These are phyloP conservation scores for Fusarium sp. DNA, from an alignment of 2,329 filamentous ascomycete genomes.

Conservation along the genomic window DNA sequence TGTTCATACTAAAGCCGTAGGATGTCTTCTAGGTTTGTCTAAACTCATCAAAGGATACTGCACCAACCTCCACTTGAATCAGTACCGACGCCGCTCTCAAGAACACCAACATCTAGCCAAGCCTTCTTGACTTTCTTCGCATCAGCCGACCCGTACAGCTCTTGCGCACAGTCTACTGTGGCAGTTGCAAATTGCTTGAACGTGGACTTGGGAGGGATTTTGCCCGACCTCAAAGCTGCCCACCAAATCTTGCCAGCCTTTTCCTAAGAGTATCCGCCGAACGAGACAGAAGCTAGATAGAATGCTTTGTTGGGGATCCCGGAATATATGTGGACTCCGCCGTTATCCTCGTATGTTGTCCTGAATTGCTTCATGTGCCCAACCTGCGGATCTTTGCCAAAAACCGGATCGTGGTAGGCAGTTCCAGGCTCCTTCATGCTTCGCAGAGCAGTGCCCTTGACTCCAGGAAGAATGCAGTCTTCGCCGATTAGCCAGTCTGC, in stretches of 20 bases:
- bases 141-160: conserved; percentile 52
- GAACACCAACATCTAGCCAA: conserved; percentile 59
- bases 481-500: conserved; percentile 66
- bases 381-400: conserved; percentile 62
- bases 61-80: conserved; percentile 14
- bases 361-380: conserved; percentile 56
- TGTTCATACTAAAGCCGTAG: background rate
- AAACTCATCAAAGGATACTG: conserved; percentile 18
- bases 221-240: conserved; percentile 56
- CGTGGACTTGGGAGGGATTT: conserved; percentile 50
- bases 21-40: background rate
- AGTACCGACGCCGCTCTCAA: conserved; percentile 31
- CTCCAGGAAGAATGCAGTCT: conserved; percentile 57
- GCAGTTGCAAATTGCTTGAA: conserved; percentile 60
- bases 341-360: conserved; percentile 54
- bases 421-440: conserved; percentile 63
- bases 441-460: conserved; percentile 61
- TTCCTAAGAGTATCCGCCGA: conserved; percentile 63
- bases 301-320: conserved; percentile 67
- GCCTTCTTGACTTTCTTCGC: conserved; percentile 55
- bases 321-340: conserved; percentile 63
- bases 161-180: conserved; percentile 55
- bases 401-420: conserved; percentile 60
- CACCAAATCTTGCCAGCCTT: conserved; percentile 63
- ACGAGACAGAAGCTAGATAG: conserved; percentile 55